Base-by-base conservation (phyloP, 1,284 basidiomycete genomes). In the Volvariella volvacea region DNA sequence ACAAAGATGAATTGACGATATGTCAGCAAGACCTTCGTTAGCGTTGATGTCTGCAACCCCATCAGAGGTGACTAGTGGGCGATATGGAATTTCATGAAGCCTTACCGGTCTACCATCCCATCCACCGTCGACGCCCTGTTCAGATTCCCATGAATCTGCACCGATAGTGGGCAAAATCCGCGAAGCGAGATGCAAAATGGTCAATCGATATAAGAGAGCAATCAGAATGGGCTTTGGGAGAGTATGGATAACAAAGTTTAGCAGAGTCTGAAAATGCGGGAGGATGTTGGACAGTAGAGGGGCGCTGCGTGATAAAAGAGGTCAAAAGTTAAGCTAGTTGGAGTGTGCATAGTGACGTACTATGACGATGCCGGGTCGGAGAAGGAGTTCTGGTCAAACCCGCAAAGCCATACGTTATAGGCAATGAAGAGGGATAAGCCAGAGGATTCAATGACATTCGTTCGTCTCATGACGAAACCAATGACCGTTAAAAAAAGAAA, bases 381-480 rank as follows among this genome's bases (percentile, higher is more conserved):
- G 52, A 79, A 78, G 1, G 81, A 77, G 42, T 76, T 73, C 52
- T 78, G 76, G 58, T 85, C 83, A 49, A 86, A 79, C 9, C 86
- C 86, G 56, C 86, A 88, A 32, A 89, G 69, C 86, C 85, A 90
- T 36, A 89, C 74, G 52, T 88, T 90, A 61, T 88, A 93, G 12
- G 89, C 88, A 28, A 94, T 76, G 60, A 92, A 90, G 36, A 93
- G 70, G 2, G 90, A 84, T 34, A 95, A 77, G 37, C 88, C 81
- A 12, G 85, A 83, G 2, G 92, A 92, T 62, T 98, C 93, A 47
- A 97, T 86, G 34, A 95, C 88, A 55, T 94, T 96, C 39, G 93
- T 96, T 42, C 91, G 76, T 45, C 91, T 78, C 48, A 93, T 64
- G 9, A 79, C 80, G 62, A 97, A 95, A 3, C 91, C 91, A 51